phyloP scores from a whole-genome alignment of 2,329 filamentous ascomycete species.

The Emericellopsis cladophorae region DNA sequence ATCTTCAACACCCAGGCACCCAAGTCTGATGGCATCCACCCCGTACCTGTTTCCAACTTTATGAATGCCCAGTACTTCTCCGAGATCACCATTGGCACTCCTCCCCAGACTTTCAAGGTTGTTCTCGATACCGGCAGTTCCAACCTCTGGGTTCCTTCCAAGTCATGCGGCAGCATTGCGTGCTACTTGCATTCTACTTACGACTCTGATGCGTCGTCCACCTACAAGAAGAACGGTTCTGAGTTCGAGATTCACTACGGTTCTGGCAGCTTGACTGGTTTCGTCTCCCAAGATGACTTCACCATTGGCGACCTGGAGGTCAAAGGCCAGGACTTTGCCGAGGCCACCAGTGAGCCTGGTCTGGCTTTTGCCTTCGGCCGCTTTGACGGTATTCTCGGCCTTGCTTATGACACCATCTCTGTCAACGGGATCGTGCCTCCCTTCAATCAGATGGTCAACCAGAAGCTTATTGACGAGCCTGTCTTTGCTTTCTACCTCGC shows the following conservation, averaged over 20 bases:
- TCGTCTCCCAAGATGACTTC: constrained; percentile 79
- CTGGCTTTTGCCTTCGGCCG: constrained; percentile 95
- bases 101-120: constrained; percentile 94
- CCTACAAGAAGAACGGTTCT: constrained; percentile 88
- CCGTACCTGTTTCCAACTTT: constrained; percentile 90
- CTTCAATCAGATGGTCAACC: constrained; percentile 91
- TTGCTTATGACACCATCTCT: constrained; percentile 93
- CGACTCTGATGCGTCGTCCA: constrained; percentile 77
- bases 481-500: constrained; percentile 96
- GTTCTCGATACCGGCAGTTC: constrained; percentile 97
- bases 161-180: constrained; percentile 84
- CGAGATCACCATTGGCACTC: constrained; percentile 84
- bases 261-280: constrained; percentile 86
- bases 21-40: constrained; percentile 55
- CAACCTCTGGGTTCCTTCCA: constrained; percentile 95
- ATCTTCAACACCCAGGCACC: constrained; percentile 68
- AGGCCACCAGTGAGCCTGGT: constrained; percentile 90
- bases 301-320: constrained; percentile 81
- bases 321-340: constrained; percentile 86
- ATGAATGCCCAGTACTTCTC: constrained; percentile 99
- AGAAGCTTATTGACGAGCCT: constrained; percentile 78
- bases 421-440: constrained; percentile 91
- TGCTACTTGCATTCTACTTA: constrained; percentile 98
- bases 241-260: constrained; percentile 91
- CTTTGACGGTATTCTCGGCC: constrained; percentile 92